A percentile compares a stretch with the other conserved stretches of the same genome.
Conservation (phyloP, 345 rosid genomes). For the Gossypium stocksii region DNA sequence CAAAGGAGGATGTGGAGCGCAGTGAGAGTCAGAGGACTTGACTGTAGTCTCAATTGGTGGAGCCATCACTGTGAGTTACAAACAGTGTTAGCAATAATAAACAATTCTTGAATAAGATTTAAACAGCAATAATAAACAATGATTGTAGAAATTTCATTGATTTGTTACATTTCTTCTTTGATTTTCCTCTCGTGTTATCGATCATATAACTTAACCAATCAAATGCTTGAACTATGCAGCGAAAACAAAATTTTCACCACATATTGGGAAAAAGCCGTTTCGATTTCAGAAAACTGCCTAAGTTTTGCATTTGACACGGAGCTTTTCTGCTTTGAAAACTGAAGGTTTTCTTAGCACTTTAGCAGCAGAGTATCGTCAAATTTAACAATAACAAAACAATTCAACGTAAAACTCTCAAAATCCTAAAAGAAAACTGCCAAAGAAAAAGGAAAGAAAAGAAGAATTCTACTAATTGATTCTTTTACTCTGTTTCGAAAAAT, state of each 20-base stretch:
- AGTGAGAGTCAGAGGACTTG: constrained; percentile 31
- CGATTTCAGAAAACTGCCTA: neutral
- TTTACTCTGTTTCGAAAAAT: neutral
- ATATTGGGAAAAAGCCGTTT: neutral
- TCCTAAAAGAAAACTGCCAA: neutral
- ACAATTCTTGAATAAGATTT: neutral
- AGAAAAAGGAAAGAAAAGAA: neutral
- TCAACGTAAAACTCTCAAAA: neutral
- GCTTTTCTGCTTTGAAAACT: neutral
- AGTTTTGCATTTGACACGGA: neutral
- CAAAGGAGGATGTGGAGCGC: constrained; percentile 56
- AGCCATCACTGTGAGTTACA: constrained; percentile 49
- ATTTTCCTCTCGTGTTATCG: neutral
- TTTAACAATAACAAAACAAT: constrained; percentile 1
- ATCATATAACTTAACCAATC: neutral
- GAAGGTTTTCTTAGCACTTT: neutral
- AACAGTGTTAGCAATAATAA: neutral
- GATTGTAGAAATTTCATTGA: neutral
- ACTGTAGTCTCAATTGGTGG: constrained; percentile 55
- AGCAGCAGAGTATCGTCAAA: neutral
- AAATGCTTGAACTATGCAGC: neutral
- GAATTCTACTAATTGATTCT: neutral
- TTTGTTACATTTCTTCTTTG: neutral
- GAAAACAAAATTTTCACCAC: neutral
- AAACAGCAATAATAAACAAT: neutral